Base-by-base conservation (phyloP, 805 yeast genomes). In the Scheffersomyces coipomensis region DNA sequence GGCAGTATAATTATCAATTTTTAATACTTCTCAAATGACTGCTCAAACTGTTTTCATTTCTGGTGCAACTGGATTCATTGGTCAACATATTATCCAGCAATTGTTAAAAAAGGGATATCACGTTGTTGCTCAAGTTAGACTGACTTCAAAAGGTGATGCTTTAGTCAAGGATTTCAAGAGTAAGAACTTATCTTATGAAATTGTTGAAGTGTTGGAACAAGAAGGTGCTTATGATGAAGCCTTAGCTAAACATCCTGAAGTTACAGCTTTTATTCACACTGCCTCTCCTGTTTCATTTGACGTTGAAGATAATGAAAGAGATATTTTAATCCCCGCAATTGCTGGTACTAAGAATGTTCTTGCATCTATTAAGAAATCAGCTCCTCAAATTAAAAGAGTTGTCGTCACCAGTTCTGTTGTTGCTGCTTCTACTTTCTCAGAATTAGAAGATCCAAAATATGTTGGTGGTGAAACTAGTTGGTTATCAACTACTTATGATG, bases 61-160 rank as follows among this genome's bases (percentile, higher is more conserved):
- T 4, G 83, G 83, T 19, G 79, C 78, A 17, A 61, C 75, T 7
- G 83, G 83, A 10, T 78, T 64, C 50, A 67, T 78, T 40, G 82
- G 82, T 25, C 71, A 65, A 45, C 78, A 76, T 47, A 58, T 76
- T 15, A 60, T 76, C 37, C 58, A 62, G 29, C 52, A 51, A 15
- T 64, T 78, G 35, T 45, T 78, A 24, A 50, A 53, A 5, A 56
- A 62, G 13, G 64, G 62, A 6, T 75, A 76, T 45, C 52, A 53
- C 6, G 83, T 78, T 3, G 60, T 78, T 36, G 82, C 81, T 19
- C 64, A 81, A 5, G 81, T 71, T 1, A 63, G 84, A 49, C 61
- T 75, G 10, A 49, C 54, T 29, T 61, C 49, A 4, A 76, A 75
- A 45, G 77, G 73, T 13, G 73, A 68, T 15, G 68, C 60, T 18